phyloP scores from a whole-genome alignment of 106 monocot genomes.

The Acorus calamus region DNA sequence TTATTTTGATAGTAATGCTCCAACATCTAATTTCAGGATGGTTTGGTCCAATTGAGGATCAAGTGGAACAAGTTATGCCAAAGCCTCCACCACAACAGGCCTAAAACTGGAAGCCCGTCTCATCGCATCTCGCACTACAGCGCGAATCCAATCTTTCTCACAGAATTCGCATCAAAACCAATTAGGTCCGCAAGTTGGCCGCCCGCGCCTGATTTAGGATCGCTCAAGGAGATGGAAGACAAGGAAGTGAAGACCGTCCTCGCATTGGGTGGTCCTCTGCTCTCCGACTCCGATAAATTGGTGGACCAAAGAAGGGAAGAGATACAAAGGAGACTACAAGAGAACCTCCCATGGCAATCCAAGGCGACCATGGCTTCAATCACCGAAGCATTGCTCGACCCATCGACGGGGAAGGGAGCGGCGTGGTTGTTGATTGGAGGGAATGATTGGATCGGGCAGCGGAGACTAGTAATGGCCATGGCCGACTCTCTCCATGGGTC shows the following conservation, averaged over 20 bases:
- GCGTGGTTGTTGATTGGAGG: slow-evolving; percentile 51
- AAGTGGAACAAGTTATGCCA: slow-evolving; percentile 75
- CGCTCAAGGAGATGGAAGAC: neutral
- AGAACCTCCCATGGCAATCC: slow-evolving; percentile 84
- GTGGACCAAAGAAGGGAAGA: slow-evolving; percentile 18
- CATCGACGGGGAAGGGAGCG: slow-evolving; percentile 15
- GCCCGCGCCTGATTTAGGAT: neutral
- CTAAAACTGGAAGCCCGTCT: neutral
- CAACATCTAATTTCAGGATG: slow-evolving; percentile 23
- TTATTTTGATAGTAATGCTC: neutral
- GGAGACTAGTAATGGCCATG: slow-evolving; percentile 35
- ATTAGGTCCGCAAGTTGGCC: neutral
- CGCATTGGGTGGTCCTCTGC: slow-evolving; percentile 26
- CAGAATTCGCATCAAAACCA: neutral
- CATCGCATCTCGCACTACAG: too few species aligned
- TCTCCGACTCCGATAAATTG: slow-evolving; percentile 51
- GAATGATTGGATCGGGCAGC: slow-evolving; percentile 48
- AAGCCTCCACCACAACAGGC: slow-evolving; percentile 32
- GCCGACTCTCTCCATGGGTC: slow-evolving; percentile 41
- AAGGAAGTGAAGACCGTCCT: slow-evolving; percentile 34
- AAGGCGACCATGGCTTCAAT: slow-evolving; percentile 32
- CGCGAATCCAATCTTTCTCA: slow-evolving; percentile 10
- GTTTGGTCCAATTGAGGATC: slow-evolving; percentile 41
- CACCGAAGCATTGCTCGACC: slow-evolving; percentile 38
- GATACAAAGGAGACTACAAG: slow-evolving; percentile 23